Base-by-base conservation (phyloP, 192 early-diverging fungal genomes). In the Geranomyces variabilis region DNA sequence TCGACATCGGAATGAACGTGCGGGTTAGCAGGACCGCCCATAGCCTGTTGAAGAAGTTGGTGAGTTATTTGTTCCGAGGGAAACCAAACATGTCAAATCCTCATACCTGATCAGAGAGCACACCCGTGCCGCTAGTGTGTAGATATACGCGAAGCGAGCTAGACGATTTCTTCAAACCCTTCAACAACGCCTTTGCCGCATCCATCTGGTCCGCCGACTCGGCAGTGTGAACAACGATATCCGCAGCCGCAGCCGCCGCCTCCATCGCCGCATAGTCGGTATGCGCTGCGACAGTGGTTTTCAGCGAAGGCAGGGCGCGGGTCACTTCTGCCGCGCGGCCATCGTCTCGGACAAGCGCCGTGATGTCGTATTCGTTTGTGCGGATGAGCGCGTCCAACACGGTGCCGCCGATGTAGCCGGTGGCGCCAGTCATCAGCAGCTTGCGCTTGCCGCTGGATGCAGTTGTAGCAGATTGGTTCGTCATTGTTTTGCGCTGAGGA, bases 161-260 rank as follows among this genome's bases (percentile, higher is more conserved):
- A 29, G 63, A 17, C 15, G 15, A 19, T 5, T 10, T 5, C 48
- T 60, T 29, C 60, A 78, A 24, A 4, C 77, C 77, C 0, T 44
- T 24, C 8, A 77, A 21, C 33, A 80, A 71, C 17, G 79, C 75
- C 29, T 71, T 68, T 14, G 72, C 71, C 3, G 67, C 56, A 21
- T 28, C 46, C 14, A 78, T 6, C 51, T 80, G 71, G 49, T 80
- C 79, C 4, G 69, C 79, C 6, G 51, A 53, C 30, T 80, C 75
- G 14, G 79, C 79, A 8, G 71, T 47, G 63, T 80, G 65, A 29
- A 80, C 19, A 45, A 77, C 63, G n/a, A 80, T 58, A 58, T 79
- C 77, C 30, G 63, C 59, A 9, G 34, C 28, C 2, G 30, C 13
- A 19, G 58, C 29, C 8, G 51, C 48, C 0, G 46, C 24, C 13